Base-by-base conservation (phyloP, 2,329 filamentous ascomycete genomes). In the Curvularia sp. region DNA sequence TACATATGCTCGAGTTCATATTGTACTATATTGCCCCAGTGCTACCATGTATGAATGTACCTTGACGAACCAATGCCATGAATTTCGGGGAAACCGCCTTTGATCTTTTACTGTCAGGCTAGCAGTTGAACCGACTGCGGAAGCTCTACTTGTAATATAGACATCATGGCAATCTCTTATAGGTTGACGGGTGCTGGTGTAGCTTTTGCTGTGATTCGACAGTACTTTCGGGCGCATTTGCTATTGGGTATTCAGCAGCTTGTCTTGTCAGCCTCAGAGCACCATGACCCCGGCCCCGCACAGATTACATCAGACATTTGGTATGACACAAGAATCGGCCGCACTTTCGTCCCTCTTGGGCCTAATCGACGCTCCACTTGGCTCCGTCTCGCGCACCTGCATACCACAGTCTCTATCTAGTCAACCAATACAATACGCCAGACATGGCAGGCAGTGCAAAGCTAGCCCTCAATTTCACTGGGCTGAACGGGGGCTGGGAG, bases 1-100 rank as follows among this genome's bases (percentile, higher is more conserved):
- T 66, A 49, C 65, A 57, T 50, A 34, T 21, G 25, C 38, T 32
- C 38, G 27, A 48, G 41, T 58, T 51, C 45, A 53, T 60, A 52
- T 30, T 73, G 68, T 73, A 71, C 49, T 52, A 66, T 67, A 47
- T 28, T 53, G n/a, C 19, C 50, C 25, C 21, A 50, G 38, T 49
- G 23, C 50, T 41, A 62, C 39, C 30, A 56, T 41, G 25, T 48
- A 48, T 56, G 53, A 54, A 57, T 56, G 32, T 49, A 51, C 43
- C 51, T 55, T 41, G 46, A 38, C 49, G 53, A 23, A 45, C 47
- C 34, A 49, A 39, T 28, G 9, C 25, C 9, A 27, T 21, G 27
- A 13, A 10, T 49, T 18, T n/a, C 28, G 18, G 15, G 15, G 10
- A 39, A 19, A 18, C 15, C n/a, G 10, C 23, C 15, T 10, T 25